Percentiles rank a stretch among this genome's conserved stretches.
These are phyloP conservation scores for Malassezia restricta DNA, from an alignment of 1,284 basidiomycete species.

Conservation along the genomic window DNA sequence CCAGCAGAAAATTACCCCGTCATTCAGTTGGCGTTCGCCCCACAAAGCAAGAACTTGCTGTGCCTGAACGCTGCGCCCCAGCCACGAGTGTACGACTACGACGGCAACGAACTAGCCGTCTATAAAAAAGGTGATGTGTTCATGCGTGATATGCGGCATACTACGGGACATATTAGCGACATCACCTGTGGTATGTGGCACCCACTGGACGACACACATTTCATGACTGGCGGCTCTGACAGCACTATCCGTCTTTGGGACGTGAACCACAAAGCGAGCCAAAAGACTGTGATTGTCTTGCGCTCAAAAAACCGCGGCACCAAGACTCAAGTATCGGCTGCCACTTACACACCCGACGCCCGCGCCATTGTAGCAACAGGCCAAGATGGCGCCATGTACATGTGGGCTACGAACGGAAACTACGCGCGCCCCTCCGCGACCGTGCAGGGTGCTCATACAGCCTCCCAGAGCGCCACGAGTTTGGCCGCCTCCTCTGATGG, in stretches of 20 bases:
- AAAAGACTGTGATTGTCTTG: conserved; percentile 84
- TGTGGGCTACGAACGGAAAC: conserved; percentile 85
- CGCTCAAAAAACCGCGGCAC: conserved; percentile 93
- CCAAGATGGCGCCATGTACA: conserved; percentile 74
- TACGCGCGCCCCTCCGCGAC: conserved; percentile 75
- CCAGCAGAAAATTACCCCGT: conserved; percentile 68
- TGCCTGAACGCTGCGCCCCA: conserved; percentile 70
- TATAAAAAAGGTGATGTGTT: conserved; percentile 89
- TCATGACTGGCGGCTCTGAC: conserved; percentile 87
- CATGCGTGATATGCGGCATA: conserved; percentile 95
- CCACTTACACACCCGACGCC: conserved; percentile 12
- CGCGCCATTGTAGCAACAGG: conserved; percentile 54
- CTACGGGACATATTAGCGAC: conserved; percentile 84
- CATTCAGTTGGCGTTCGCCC: conserved; percentile 27
- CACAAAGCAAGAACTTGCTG: conserved; percentile 19
- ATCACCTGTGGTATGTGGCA: conserved; percentile 82
- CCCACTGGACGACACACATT: conserved; percentile 65
- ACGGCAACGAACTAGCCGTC: conserved; percentile 24
- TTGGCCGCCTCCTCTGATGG: conserved; percentile 74
- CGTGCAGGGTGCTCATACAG: conserved; percentile 72
- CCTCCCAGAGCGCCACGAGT: conserved; percentile 68
- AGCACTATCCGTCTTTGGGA: conserved; percentile 97
- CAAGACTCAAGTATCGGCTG: conserved; percentile 71
- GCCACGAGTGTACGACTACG: conserved; percentile 65
- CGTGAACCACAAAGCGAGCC: conserved; percentile 69